Evolutionary conservation across 306 rosid species (phyloP), one percentile per base, ranked within the genome.

Genomic region (Amphicarpaea edgeworthii): DNA sequence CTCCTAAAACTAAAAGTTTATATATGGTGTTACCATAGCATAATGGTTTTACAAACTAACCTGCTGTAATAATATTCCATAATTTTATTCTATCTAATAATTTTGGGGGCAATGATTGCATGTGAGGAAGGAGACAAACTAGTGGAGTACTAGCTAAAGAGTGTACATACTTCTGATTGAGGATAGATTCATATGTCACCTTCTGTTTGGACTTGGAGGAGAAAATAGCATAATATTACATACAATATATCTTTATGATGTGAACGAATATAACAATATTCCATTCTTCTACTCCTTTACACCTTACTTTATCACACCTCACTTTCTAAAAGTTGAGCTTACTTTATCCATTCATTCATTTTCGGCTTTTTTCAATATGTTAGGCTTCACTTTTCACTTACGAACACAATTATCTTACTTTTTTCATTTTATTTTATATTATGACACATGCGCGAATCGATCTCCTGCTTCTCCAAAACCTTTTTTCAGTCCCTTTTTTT

Each of bases 321-420:
- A 26, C 74, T 77, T 72, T 77, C 62, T 51, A 50, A 84, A 80
- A 72, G 70, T 69, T 42, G 72, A 49, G 12, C 17, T 19, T 54
- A 40, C 77, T 78, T 83, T 67, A 8, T 59, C 37, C 77, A 12
- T 55, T 21, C 77, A 12, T 55, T 21, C 61, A 57, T 49, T 47
- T 68, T 45, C 24, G 19, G 16, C 65, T 55, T 76, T 80, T 80
- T 50, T 26, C 63, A 20, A 32, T 57, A 55, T 12, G 23, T 30
- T 28, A 45, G 46, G 38, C 17, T 69, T 69, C 76, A 73, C 75
- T 85, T 81, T 77, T 50, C 70, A 73, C 57, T 45, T 40, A 47
- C 24, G 15, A 51, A 61, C 72, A 55, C 26, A 80, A 17, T n/a
- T 75, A 75, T 67, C 38, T 43, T 34, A 28, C 32, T 14, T 8